Evolutionary conservation across 2,329 filamentous ascomycete genomes (phyloP).

Genomic region (Exophiala spinifera): DNA sequence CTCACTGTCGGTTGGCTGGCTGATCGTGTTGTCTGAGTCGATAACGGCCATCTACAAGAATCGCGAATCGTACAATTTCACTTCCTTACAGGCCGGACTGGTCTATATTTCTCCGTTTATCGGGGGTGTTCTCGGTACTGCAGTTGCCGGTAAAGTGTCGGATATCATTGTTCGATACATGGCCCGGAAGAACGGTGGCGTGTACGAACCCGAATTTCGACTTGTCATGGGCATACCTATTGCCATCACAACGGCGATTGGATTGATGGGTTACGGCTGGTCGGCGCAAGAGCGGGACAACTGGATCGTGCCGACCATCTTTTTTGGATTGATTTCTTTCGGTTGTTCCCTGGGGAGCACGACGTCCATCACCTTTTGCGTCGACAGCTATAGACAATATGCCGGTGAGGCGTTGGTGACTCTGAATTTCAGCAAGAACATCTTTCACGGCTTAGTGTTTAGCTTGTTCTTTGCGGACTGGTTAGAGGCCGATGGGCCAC

Average conservation of each 20-base stretch:
- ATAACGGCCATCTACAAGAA: constrained; percentile 76
- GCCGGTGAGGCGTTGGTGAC: constrained; percentile 92
- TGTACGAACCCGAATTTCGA: constrained; percentile 93
- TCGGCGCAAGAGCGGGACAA: constrained; percentile 68
- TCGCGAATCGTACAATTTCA: constrained; percentile 71
- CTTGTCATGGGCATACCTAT: constrained; percentile 84
- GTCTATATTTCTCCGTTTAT: constrained; percentile 89
- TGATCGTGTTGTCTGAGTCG: constrained; percentile 90
- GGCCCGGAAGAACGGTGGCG: constrained; percentile 79
- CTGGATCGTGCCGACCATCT: constrained; percentile 90
- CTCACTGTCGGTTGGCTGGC: constrained; percentile 84
- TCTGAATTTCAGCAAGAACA: constrained; percentile 90
- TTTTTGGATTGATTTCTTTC: constrained; percentile 89
- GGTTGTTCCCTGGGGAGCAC: constrained; percentile 88
- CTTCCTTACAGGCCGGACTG: constrained; percentile 73
- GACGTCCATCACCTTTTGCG: constrained; percentile 88
- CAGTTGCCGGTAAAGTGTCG: constrained; percentile 81
- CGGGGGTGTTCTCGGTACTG: constrained; percentile 84
- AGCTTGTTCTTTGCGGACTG: constrained; percentile 83
- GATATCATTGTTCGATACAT: constrained; percentile 81
- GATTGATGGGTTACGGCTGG: constrained; percentile 97
- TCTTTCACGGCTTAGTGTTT: constrained; percentile 87
- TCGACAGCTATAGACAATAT: constrained; percentile 90
- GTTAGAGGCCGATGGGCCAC: constrained; percentile 72
- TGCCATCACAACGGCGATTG: constrained; percentile 71